Base-by-base conservation (phyloP, 2,329 filamentous ascomycete species). In the Fusarium cicatricum region DNA sequence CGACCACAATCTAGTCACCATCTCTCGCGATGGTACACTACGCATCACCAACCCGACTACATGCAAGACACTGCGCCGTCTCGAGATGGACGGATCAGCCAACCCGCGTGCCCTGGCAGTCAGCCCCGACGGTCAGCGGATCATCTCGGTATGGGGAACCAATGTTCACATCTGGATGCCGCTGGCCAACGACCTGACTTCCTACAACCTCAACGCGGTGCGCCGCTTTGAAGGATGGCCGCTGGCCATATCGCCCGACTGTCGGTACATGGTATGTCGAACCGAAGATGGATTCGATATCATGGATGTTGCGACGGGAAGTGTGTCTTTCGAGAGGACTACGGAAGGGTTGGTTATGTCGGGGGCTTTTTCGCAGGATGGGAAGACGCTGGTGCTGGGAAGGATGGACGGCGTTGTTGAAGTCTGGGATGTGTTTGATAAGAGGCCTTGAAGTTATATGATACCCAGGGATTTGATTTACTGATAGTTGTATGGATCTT, bases 201-300 rank as follows among this genome's bases (percentile, higher is more conserved):
- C 68, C 3, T 78, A 77, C 61, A 69, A 70, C 47, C 66, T 78
- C 31, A 66, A 71, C 48, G 53, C 67, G 3, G 67, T 72, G n/a
- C 68, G 77, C 15, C 34, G 39, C 39, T 55, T 34, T 12, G 77
- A 79, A 54, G 77, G 76, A 21, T 78, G 75, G 75, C 76, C 77
- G 16, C 60, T 79, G 45, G 70, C 67, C 32, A 68, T 78, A 28
- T 78, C 77, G 4, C 65, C 73, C 2, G 74, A 78, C 55, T 71
- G 72, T 19, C 58, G 70, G 37, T 76, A 72, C 56, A 66, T 79
- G 64, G 69, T 65, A 15, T 76, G 74, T 57, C 69, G 77, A 53
- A 79, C 73, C 0, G 77, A 79, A 46, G 70, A 72, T 4, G 77
- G 77, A 7, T 74, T 78, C 46, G 77, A 79, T 17, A 60, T 78